Evolutionary conservation across 2,329 filamentous ascomycete species (phyloP).

Genomic region (Hymenoscyphus occultus): DNA sequence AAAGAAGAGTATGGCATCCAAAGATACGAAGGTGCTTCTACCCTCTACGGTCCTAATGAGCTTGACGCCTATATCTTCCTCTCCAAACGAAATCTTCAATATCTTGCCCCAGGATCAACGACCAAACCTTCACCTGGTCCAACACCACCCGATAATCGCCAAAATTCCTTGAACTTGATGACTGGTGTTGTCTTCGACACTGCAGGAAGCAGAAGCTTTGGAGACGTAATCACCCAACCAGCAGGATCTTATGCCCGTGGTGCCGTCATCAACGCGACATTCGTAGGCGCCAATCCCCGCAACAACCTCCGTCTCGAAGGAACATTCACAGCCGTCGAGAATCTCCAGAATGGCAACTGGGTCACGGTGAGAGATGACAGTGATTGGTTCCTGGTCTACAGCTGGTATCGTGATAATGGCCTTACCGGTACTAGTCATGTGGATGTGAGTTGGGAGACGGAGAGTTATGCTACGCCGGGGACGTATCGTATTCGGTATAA

Average conservation of each 20-base stretch:
- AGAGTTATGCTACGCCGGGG: conserved; percentile 56
- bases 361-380: conserved; percentile 63
- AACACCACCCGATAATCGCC: conserved; percentile 75
- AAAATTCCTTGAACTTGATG: conserved; percentile 76
- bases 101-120: conserved; percentile 53
- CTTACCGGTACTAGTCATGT: conserved; percentile 75
- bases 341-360: conserved; percentile 56
- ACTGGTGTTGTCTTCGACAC: conserved; percentile 74
- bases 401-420: conserved; percentile 71
- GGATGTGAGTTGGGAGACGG: conserved; percentile 76
- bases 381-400: conserved; percentile 81
- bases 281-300: conserved; percentile 84
- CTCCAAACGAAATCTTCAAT: conserved; percentile 68
- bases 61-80: conserved; percentile 86
- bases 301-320: conserved; percentile 79
- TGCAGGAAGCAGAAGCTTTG: conserved; percentile 65
- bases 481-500: conserved; percentile 79
- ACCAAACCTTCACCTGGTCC: conserved; percentile 50
- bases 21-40: conserved; percentile 93
- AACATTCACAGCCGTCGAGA: conserved; percentile 77
- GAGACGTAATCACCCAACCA: conserved; percentile 59
- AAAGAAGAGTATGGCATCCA: conserved; percentile 80
- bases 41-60: conserved; percentile 79
- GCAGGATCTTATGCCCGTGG: conserved; percentile 56
- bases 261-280: conserved; percentile 61